Evolutionary conservation across 345 rosid species (phyloP), one percentile per base, ranked within the genome.

Genomic region (Syzygium aqueum): DNA sequence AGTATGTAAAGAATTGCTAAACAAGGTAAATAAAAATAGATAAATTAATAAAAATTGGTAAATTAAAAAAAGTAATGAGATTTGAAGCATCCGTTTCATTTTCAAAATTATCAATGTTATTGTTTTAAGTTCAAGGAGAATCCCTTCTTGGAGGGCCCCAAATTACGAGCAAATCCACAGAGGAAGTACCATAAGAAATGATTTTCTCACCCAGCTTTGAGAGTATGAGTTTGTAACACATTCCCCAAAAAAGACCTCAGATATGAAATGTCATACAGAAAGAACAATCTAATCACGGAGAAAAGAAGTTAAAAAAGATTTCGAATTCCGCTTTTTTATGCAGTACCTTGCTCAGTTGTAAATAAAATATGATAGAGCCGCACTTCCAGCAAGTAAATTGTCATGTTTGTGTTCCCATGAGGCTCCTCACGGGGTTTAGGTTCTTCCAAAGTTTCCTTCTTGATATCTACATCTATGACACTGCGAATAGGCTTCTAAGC

Each of bases 401-500:
- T 94, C 96, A 7, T 91, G 89, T 92, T 94, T 37, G 89, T 50
- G 61, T 85, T 93, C 85, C 91, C 92, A 89, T 86, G 90, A 85
- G 88, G 85, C 53, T 92, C 92, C 51, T 93, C 94, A 86, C 65
- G 90, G 77, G 92, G 87, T 88, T 91, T 91, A 40, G 89, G 87
- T 7, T 88, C 84, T 89, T 88, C 95, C 13, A 86, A 80, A 88
- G 86, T 93, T 84, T 92, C 95, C 88, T 93, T 92, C 91, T 91
- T 94, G 5, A 95, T 89, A 88, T 93, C 95, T 33, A 95, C 91
- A 89, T 94, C 97, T 50, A 96, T 91, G 85, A 89, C 98, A 95
- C 21, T 96, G 92, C 13, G 95, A 91, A 90, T 89, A 95, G 11
- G 92, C 89, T 87, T 95, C 95, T 63, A 92, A 88, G 65, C 88